These are phyloP conservation scores for Globisporangium echinulatum DNA, from an alignment of 352 stramenopile genomes.

Conservation along the genomic window DNA sequence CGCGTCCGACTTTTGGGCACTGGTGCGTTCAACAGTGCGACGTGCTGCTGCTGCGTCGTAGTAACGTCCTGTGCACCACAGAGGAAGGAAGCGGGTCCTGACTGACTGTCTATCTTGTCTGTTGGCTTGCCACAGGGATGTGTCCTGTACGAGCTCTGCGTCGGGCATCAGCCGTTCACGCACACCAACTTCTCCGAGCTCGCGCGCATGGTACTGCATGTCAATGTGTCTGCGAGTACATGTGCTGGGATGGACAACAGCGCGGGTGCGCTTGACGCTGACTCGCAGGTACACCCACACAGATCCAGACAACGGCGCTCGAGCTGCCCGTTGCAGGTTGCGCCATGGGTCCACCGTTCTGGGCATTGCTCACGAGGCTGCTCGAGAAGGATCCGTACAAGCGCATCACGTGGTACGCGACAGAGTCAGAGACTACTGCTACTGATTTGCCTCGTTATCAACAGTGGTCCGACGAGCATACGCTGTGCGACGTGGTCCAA, in stretches of 20 bases:
- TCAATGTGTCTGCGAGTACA: neutral
- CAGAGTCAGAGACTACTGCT: no score
- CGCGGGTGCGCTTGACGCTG: neutral
- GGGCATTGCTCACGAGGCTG: constrained; percentile 43
- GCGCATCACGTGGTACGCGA: constrained; percentile 62
- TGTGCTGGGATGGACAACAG: neutral
- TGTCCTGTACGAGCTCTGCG: constrained; percentile 71
- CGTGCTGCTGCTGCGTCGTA: no score
- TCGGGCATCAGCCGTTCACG: constrained; percentile 58
- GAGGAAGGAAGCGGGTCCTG: neutral
- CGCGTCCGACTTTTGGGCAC: constrained; percentile 84
- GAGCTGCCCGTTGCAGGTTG: constrained; percentile 37
- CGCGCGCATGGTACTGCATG: constrained; percentile 42
- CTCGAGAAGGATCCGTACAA: constrained; percentile 67
- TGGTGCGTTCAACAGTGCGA: constrained; percentile 26
- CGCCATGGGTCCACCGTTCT: constrained; percentile 51
- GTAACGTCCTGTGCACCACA: no score
- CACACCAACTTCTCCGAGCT: constrained; percentile 72
- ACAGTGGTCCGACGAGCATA: no score
- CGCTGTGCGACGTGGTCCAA: neutral
- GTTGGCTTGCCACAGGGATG: constrained; percentile 40
- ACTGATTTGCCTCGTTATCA: no score
- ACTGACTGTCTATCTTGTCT: neutral
- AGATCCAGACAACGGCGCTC: constrained; percentile 68
- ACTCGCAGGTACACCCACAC: neutral